Conservation (phyloP, 225 moss, liverwort and hornwort species). For the Marchantia paleacea region DNA sequence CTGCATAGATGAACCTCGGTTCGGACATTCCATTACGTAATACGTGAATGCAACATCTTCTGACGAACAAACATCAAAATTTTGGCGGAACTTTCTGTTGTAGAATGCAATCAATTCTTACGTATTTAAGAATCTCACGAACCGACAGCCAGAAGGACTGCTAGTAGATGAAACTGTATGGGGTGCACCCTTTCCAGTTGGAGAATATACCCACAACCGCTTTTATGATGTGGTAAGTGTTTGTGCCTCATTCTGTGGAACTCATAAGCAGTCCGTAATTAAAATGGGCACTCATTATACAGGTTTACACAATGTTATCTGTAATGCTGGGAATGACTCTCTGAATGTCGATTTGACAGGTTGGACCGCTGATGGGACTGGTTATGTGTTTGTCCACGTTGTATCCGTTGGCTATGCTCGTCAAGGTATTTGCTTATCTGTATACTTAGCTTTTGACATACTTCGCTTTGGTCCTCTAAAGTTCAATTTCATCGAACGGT, state of each 20-base stretch:
- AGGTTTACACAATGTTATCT: background rate
- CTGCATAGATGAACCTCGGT: too few relatives aligned
- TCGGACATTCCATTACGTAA: too few relatives aligned
- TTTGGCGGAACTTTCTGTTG: background rate
- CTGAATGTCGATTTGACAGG: constrained; percentile 43
- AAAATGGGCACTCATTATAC: background rate
- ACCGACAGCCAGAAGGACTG: constrained; percentile 35
- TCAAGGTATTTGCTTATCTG: constrained; percentile 55
- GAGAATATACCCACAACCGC: constrained; percentile 64
- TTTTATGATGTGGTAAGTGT: constrained; percentile 73
- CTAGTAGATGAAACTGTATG: constrained; percentile 57
- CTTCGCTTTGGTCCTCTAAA: background rate
- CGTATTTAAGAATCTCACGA: constrained; percentile 64
- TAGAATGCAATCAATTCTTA: constrained; percentile 92
- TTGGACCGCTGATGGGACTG: constrained; percentile 93
- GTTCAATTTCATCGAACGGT: background rate
- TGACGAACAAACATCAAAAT: background rate
- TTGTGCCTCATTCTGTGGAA: background rate
- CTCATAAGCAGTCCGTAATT: background rate
- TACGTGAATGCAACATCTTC: too few relatives aligned
- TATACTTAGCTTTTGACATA: background rate
- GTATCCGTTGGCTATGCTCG: constrained; percentile 96
- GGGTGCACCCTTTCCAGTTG: constrained; percentile 89
- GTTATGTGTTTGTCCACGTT: constrained; percentile 95
- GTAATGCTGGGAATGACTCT: background rate